Evolutionary conservation across 2,329 filamentous ascomycete genomes (phyloP), one percentile per base, ranked within the genome.

Genomic region (Aspergillus sp.): DNA sequence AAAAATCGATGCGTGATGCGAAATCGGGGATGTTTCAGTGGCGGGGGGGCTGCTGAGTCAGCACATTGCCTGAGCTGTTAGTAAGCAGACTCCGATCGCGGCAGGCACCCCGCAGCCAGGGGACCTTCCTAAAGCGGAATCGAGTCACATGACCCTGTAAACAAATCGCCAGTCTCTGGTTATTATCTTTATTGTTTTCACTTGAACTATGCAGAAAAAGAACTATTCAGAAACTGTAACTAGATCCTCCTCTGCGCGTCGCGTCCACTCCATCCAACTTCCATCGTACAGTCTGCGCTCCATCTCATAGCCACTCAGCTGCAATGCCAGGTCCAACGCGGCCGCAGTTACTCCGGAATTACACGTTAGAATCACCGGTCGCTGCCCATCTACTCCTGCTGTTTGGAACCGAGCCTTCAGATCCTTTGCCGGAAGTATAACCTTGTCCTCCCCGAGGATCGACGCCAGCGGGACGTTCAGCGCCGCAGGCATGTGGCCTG

Each of bases 331-430:
- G 46, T 68, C 67, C 24, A 72, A 37, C 11, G 64, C 65, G 1
- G 69, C 61, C 5, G 69, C 69, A 27, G 69, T 72, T 1, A 70
- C 66, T 0, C 69, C 69, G 1, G 69, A 70, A 45, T 72, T 72
- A 27, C 69, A 72, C 7, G 64, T 69, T 54, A 71, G 17, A 12
- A 72, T 59, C 3, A 62, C 50, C 0, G 64, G 64, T 8, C 19
- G 17, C 7, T 6, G 44, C 3, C 47, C 50, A 11, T 63, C 22
- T 0, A 70, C 60, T 0, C 69, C 67, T 9, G 59, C 61, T 2
- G 22, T 34, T 15, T 54, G 44, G 53, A 70, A 65, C 3, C 65
- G 15, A 0, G 4, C 11, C 41, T 48, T 59, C 44, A 67, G 39
- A 39, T 61, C 49, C 8, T 20, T 15, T 3, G 49, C 22, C 1